Percentiles rank a stretch among this genome's conserved stretches.
Evolutionary conservation across 2,329 filamentous ascomycete genomes (phyloP).

Genomic region (Aspergillus awamori): DNA sequence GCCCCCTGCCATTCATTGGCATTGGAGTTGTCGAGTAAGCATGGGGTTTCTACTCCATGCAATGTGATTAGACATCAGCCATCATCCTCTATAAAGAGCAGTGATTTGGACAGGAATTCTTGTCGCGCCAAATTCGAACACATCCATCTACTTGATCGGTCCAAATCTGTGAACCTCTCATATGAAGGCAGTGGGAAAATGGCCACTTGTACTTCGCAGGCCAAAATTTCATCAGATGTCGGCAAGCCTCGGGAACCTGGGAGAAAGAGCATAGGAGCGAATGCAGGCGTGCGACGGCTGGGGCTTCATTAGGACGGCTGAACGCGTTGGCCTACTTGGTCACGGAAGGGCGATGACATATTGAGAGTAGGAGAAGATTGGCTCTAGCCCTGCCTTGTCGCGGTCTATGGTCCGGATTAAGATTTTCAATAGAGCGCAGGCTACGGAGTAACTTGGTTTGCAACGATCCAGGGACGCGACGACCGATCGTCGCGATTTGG

Average conservation of each 20-base stretch:
- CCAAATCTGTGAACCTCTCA: neutral
- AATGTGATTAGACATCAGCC: neutral
- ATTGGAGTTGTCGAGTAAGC: conserved; percentile 3
- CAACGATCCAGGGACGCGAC: conserved; percentile 9
- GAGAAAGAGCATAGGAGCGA: no score
- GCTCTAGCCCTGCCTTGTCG: neutral
- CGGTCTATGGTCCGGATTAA: neutral
- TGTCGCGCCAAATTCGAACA: neutral
- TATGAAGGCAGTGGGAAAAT: neutral
- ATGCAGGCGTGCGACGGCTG: neutral
- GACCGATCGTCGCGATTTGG: conserved; percentile 15
- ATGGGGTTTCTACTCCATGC: conserved; percentile 1
- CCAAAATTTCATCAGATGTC: neutral
- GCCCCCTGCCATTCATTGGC: conserved; percentile 10
- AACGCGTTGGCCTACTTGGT: conserved; percentile 8
- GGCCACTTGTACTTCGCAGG: neutral
- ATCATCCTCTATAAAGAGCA: neutral
- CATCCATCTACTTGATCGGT: neutral
- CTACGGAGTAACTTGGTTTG: conserved; percentile 6
- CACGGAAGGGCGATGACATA: conserved; percentile 6
- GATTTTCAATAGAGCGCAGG: conserved; percentile 6
- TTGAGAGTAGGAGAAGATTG: neutral
- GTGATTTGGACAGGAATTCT: no score
- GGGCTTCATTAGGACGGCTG: neutral
- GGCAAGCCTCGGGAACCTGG: neutral